A percentile compares a stretch with the other conserved stretches of the same genome.
These are phyloP conservation scores for Aspergillus phoenicis DNA, from an alignment of 2,329 filamentous ascomycete species.

Conservation along the genomic window DNA sequence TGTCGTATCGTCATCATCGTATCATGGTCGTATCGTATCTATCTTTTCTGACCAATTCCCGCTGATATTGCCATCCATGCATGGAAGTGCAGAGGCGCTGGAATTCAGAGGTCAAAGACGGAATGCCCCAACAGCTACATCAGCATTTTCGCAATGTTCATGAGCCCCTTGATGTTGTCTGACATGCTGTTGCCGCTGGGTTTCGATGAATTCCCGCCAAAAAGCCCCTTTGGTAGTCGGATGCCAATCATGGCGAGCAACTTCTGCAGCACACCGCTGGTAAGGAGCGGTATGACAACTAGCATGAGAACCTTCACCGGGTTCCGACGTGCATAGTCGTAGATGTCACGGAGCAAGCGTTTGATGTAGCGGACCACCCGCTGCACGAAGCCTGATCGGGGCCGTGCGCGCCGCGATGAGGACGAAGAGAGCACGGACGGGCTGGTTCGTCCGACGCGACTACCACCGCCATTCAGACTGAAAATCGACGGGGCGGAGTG, in stretches of 20 bases:
- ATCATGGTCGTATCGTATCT: constrained; percentile 23
- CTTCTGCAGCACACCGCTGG: constrained; percentile 77
- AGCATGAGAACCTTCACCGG: constrained; percentile 85
- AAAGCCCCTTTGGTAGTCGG: constrained; percentile 66
- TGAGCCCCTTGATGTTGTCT: constrained; percentile 34
- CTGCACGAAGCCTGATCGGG: constrained; percentile 75
- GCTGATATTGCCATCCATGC: background rate
- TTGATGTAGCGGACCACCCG: constrained; percentile 75
- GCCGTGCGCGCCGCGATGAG: constrained; percentile 75
- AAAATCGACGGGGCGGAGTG: constrained; percentile 52
- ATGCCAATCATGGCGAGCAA: constrained; percentile 79
- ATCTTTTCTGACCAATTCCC: constrained; percentile 2
- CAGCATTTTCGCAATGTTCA: constrained; percentile 43
- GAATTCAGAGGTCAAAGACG: no score
- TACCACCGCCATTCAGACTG: constrained; percentile 40
- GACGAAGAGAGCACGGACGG: constrained; percentile 59
- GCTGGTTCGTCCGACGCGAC: constrained; percentile 36
- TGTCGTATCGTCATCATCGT: constrained; percentile 26
- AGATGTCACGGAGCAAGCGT: constrained; percentile 76
- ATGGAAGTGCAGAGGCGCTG: no score
- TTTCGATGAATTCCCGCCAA: constrained; percentile 28
- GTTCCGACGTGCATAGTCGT: constrained; percentile 78
- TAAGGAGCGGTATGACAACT: constrained; percentile 84
- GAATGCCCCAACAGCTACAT: constrained; percentile 22
- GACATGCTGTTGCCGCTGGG: constrained; percentile 31